Evolutionary conservation across 805 yeast genomes (phyloP), one percentile per base, ranked within the genome.

Genomic region (Hanseniaspora taiwanica): DNA sequence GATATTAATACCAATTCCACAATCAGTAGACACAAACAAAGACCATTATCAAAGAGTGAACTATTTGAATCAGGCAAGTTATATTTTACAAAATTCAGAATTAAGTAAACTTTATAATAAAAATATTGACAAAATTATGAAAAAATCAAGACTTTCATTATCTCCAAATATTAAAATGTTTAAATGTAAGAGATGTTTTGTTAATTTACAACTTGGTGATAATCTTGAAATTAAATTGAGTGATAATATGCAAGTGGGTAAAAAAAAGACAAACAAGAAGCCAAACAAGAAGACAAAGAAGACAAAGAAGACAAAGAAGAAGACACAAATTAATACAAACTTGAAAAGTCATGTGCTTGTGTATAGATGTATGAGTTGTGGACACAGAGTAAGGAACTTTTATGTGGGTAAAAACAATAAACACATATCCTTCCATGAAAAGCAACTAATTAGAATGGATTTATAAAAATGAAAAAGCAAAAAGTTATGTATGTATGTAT

Each of bases 91-190:
- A 42, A 47, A 59, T 45, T 62, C 58, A 20, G 59, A 65, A 0
- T 55, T 84, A n/a, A 68, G 83, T 0, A 59, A 84, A 38, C 63
- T 66, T 40, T 76, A 76, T 50, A 58, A 71, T 17, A 63, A 71
- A 38, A 72, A 71, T 29, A 59, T 80, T 58, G 76, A 71, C 40
- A 49, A 72, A 7, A 78, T 82, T 7, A 70, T 83, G 7, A 78
- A 79, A 52, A 80, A 78, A 50, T 71, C 76, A 2, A 87, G 81
- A 14, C 53, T 78, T 17, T 71, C 78, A 45, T 53, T 80, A 21
- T 69, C 80, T 31, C 86, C 87, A 1, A 58, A 60, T 27, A 46
- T 84, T 9, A 85, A 85, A 56, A 64, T 94, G 47, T 65, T 70
- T 0, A 52, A 78, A 13, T 85, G 95, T 58, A 83, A 82, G 49